These are phyloP conservation scores for Plenodomus biglobosus DNA, from an alignment of 2,329 filamentous ascomycete species.

Conservation along the genomic window DNA sequence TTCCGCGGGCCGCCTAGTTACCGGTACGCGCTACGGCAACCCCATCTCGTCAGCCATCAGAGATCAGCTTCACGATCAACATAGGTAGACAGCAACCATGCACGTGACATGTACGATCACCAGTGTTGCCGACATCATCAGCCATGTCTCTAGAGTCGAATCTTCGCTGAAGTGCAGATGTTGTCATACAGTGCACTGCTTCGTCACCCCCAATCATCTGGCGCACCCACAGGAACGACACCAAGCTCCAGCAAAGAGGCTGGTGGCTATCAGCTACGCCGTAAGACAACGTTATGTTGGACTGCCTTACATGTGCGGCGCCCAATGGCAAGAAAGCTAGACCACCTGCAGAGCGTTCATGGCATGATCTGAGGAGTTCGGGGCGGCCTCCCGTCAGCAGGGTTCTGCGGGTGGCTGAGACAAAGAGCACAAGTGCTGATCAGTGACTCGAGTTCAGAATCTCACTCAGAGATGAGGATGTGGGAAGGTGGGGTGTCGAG, in stretches of 20 bases:
- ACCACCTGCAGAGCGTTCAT: neutral
- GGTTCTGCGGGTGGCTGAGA: slow-evolving; percentile 2
- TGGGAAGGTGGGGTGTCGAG: neutral
- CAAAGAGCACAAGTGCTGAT: neutral
- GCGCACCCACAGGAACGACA: neutral
- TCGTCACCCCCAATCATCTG: neutral
- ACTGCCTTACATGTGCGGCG: neutral
- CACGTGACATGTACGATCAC: neutral
- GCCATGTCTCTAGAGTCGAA: neutral
- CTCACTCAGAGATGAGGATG: neutral
- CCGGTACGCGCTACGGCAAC: no score
- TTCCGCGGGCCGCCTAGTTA: neutral
- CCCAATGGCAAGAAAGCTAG: neutral
- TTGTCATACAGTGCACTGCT: neutral
- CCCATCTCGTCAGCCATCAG: neutral
- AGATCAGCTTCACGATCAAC: neutral
- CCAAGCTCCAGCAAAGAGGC: slow-evolving; percentile 3
- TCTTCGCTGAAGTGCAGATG: neutral
- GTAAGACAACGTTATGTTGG: neutral
- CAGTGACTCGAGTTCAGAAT: neutral
- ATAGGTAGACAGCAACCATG: neutral
- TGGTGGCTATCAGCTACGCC: slow-evolving; percentile 2
- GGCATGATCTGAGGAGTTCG: neutral
- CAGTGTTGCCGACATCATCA: neutral
- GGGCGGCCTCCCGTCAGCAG: neutral